Percentiles rank a stretch among this genome's conserved stretches.
Conservation (phyloP, 2,329 filamentous ascomycete species). For the Xylariales sp. region DNA sequence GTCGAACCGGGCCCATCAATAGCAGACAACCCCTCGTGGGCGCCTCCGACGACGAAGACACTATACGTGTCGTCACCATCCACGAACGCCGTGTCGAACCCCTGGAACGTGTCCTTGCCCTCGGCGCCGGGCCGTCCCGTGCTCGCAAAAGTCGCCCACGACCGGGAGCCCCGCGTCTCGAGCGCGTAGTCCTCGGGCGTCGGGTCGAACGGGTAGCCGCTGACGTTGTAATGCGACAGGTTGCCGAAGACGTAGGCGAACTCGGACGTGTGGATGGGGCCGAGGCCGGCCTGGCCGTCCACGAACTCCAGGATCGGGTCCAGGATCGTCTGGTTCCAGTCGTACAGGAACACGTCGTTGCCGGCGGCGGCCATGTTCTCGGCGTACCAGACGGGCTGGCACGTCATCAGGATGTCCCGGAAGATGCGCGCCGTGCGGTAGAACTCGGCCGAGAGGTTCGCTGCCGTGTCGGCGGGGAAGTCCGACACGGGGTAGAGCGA, state of each 20-base stretch:
- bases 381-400: slow-evolving; percentile 40
- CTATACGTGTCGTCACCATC: slow-evolving; percentile 18
- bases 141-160: slow-evolving; percentile 43
- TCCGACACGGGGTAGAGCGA: slow-evolving; percentile 45
- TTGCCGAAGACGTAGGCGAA: slow-evolving; percentile 49
- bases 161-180: slow-evolving; percentile 33
- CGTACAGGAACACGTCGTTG: slow-evolving; percentile 42
- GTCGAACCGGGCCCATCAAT: slow-evolving; percentile 29
- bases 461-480: slow-evolving; percentile 33
- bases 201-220: slow-evolving; percentile 30
- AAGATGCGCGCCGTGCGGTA: slow-evolving; percentile 45
- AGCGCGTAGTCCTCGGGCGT: slow-evolving; percentile 35
- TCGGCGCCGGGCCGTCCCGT: slow-evolving; percentile 29
- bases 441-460: slow-evolving; percentile 41
- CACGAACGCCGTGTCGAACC: slow-evolving; percentile 34
- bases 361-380: slow-evolving; percentile 31
- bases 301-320: slow-evolving; percentile 33
- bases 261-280: slow-evolving; percentile 47
- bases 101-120: slow-evolving; percentile 33
- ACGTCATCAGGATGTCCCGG: slow-evolving; percentile 47
- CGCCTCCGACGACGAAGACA: slow-evolving; percentile 42
- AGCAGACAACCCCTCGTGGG: slow-evolving; percentile 35
- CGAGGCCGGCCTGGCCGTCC: slow-evolving; percentile 32
- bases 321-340: slow-evolving; percentile 51
- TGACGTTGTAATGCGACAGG: slow-evolving; percentile 36